Evolutionary conservation across 768 basidiomycete genomes (phyloP), one percentile per base, ranked within the genome.

Genomic region (Russula brevipes): DNA sequence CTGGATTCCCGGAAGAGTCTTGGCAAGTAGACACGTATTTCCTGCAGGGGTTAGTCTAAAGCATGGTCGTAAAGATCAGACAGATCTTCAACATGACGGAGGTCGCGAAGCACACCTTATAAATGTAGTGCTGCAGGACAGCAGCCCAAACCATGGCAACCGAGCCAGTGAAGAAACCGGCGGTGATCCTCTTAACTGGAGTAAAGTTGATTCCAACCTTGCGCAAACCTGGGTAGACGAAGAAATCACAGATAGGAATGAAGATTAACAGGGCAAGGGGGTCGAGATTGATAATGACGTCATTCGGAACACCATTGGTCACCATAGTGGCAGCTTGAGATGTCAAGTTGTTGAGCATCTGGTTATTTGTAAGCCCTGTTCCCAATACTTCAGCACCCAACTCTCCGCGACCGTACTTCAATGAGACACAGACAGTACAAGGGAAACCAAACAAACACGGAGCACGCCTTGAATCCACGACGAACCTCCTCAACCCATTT

Each of bases 311-410:
- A 52, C 87, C 86, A 66, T 89, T 76, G 0, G 85, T 84, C 8
- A 71, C 72, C 89, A 91, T 89, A 0, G 85, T 86, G 1, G 88
- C 89, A 30, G 89, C 89, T 73, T 89, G 88, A 5, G 89, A 89
- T 1, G 82, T 84, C 72, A 91, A 69, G 71, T 91, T 91, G 75
- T 85, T 89, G 76, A 86, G 85, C 58, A 91, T 69, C 70, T 91
- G 89, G 71, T 86, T 88, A 73, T 90, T 89, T 0, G 87, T 80
- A 54, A 90, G 81, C 88, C 88, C 86, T 88, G 69, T 17, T 41
- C 38, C 45, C 24, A 24, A 19, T 61, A 19, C 31, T 38, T 66
- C 52, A 72, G 35, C 45, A 30, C 14, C 7, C 5, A 31, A 38
- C 51, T 24, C 24, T 19, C 33, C 16, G 45, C 8, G 5, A 54